Evolutionary conservation across 805 yeast species (phyloP).

Genomic region (Tetrapisispora arboricola): DNA sequence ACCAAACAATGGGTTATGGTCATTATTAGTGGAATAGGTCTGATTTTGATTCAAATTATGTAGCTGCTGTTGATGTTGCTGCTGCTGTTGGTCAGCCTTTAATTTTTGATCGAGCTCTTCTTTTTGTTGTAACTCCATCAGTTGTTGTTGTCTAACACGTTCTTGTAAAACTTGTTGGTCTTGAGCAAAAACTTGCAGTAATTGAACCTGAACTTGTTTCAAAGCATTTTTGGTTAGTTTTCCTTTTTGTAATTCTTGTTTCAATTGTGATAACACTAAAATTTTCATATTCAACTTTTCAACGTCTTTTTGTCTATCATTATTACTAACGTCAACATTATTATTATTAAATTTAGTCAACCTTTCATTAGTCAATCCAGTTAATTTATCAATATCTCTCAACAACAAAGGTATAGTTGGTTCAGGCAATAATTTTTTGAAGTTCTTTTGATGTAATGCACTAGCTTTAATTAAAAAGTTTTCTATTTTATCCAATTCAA

Average conservation of each 20-base stretch:
- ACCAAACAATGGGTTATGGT: conserved; percentile 12
- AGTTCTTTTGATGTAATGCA: conserved; percentile 32
- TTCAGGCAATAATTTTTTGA: conserved; percentile 21
- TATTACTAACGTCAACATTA: conserved; percentile 14
- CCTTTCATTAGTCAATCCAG: conserved; percentile 28
- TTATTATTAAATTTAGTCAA: conserved; percentile 3
- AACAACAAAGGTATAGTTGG: conserved; percentile 27
- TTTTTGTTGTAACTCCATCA: conserved; percentile 11
- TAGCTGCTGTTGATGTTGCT: conserved; percentile 17
- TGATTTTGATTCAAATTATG: conserved; percentile 11
- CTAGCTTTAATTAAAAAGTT: conserved; percentile 57
- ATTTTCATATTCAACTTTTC: conserved; percentile 25
- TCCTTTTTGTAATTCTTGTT: conserved; percentile 28
- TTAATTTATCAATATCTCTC: conserved; percentile 29
- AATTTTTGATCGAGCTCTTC: conserved; percentile 13
- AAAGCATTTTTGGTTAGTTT: conserved; percentile 26
- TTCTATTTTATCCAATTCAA: conserved; percentile 63
- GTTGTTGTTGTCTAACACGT: conserved; percentile 19
- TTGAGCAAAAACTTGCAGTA: conserved; percentile 33
- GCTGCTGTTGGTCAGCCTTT: conserved; percentile 10
- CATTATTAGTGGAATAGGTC: background rate
- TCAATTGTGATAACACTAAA: conserved; percentile 29
- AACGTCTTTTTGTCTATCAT: background rate
- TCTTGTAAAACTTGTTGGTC: conserved; percentile 26
- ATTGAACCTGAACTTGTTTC: conserved; percentile 31